Evolutionary conservation across 2,329 filamentous ascomycete genomes (phyloP).

Genomic region (Cucurbitaria berberidis): DNA sequence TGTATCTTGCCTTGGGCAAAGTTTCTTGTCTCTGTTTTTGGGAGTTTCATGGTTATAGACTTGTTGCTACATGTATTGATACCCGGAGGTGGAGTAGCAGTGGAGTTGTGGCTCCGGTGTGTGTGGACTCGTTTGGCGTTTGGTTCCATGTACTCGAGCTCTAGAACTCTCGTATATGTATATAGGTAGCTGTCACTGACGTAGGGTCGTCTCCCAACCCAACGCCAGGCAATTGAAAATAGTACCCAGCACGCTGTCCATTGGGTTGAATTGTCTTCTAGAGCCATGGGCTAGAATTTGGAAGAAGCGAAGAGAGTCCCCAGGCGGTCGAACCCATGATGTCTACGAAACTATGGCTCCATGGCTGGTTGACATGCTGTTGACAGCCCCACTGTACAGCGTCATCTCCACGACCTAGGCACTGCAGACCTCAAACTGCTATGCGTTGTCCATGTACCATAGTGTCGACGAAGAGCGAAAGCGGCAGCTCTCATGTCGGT

Average conservation of each 20-base stretch:
- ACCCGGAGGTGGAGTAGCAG: constrained; percentile 24
- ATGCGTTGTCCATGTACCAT: constrained; percentile 33
- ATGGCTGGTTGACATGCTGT: constrained; percentile 5
- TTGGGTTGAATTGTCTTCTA: constrained; percentile 7
- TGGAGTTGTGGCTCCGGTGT: constrained; percentile 15
- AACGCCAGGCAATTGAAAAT: constrained; percentile 6
- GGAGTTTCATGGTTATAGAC: constrained; percentile 16
- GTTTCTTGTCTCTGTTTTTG: constrained; percentile 9
- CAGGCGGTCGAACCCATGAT: too few species aligned
- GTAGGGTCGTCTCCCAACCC: constrained; percentile 2
- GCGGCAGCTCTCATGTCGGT: constrained; percentile 26
- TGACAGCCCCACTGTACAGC: constrained; percentile 15
- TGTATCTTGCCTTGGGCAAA: constrained; percentile 6
- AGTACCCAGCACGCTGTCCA: not conserved
- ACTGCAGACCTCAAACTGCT: constrained; percentile 26
- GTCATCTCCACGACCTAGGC: constrained; percentile 1
- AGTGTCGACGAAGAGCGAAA: constrained; percentile 13
- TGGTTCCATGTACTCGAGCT: constrained; percentile 1
- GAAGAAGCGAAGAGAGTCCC: constrained; percentile 9
- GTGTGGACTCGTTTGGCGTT: constrained; percentile 17
- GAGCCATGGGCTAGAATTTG: constrained; percentile 2
- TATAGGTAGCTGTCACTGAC: constrained; percentile 12
- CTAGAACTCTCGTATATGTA: constrained; percentile 13
- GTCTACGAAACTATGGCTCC: constrained; percentile 5
- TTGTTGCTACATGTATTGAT: constrained; percentile 38